phyloP scores from a whole-genome alignment of 2,329 filamentous ascomycete genomes.

The Ilyonectria robusta region DNA sequence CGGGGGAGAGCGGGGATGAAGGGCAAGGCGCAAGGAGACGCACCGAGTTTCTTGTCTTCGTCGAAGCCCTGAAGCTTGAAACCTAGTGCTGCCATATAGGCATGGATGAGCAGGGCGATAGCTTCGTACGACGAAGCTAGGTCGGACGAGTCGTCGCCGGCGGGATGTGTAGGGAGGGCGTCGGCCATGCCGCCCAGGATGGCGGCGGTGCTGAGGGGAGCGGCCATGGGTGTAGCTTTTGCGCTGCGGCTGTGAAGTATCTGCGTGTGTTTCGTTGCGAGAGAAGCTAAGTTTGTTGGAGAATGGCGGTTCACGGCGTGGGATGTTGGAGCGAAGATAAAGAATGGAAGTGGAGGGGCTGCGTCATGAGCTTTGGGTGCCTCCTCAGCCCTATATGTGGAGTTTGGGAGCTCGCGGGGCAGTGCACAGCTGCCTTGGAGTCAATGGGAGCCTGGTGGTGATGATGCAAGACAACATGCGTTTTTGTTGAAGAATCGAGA shows the following conservation, averaged over 20 bases:
- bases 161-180: conserved; percentile 68
- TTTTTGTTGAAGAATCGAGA: too few species aligned
- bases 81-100: conserved; percentile 83
- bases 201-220: conserved; percentile 50
- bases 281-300: conserved; percentile 10
- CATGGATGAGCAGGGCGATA: conserved; percentile 86
- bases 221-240: conserved; percentile 39
- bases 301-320: conserved; percentile 11
- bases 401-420: conserved; percentile 34
- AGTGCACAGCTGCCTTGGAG: conserved; percentile 16
- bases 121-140: conserved; percentile 84
- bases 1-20: background rate
- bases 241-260: background rate
- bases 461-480: background rate
- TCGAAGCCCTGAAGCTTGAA: conserved; percentile 88
- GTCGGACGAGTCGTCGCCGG: conserved; percentile 70
- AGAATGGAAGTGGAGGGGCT: conserved; percentile 19
- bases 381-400: conserved; percentile 51
- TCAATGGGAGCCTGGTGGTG: background rate
- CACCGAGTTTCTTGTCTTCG: conserved; percentile 83
- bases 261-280: background rate
- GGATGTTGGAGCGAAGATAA: conserved; percentile 9
- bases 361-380: conserved; percentile 46
- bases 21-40: conserved; percentile 32
- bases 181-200: conserved; percentile 71